A percentile compares a stretch with the other conserved stretches of the same genome.
These are phyloP conservation scores for Physaria fendleri DNA, from an alignment of 345 rosid species.

Conservation along the genomic window DNA sequence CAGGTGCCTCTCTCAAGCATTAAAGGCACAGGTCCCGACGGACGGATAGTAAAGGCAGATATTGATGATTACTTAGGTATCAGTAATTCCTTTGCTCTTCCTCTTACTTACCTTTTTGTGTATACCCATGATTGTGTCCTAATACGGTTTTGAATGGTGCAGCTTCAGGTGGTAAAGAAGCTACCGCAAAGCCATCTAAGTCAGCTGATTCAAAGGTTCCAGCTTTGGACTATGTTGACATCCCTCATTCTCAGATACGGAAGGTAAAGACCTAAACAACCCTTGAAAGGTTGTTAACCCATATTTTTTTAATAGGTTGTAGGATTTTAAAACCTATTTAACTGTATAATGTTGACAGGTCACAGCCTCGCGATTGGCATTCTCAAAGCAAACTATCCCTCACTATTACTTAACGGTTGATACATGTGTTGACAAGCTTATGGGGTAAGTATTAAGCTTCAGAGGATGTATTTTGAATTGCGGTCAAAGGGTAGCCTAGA, in stretches of 20 bases:
- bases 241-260: conserved; percentile 83
- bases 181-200: conserved; percentile 44
- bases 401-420: conserved; percentile 90
- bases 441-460: conserved; percentile 44
- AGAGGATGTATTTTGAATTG: background rate
- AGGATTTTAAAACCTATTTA: no score
- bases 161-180: conserved; percentile 72
- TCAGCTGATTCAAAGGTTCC: conserved; percentile 34
- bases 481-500: background rate
- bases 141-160: conserved; percentile 17
- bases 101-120: background rate
- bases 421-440: conserved; percentile 79
- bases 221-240: conserved; percentile 64
- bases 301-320: no score
- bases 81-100: background rate
- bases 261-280: conserved; percentile 41
- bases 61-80: conserved; percentile 89
- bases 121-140: background rate
- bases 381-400: conserved; percentile 92
- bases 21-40: conserved; percentile 92
- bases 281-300: no score
- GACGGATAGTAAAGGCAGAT: conserved; percentile 83
- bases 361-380: conserved; percentile 72
- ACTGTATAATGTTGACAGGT: conserved; percentile 40
- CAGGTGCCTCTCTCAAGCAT: conserved; percentile 79